Percentiles rank a stretch among this genome's conserved stretches.
These are phyloP conservation scores for Plantago elongata DNA, from an alignment of 257 asterid species.

Conservation along the genomic window DNA sequence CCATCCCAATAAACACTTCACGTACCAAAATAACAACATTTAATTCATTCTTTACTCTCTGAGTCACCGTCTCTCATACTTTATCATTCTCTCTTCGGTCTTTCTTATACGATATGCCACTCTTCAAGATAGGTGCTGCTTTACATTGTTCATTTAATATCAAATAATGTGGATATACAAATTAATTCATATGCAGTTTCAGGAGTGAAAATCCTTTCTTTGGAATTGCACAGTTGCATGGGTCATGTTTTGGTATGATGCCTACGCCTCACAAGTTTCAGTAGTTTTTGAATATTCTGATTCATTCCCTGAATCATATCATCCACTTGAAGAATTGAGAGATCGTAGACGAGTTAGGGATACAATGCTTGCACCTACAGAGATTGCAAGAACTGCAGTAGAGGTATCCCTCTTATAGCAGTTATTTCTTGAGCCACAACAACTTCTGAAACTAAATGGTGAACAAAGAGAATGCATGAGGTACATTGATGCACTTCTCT, in stretches of 20 bases:
- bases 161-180: conserved; percentile 10
- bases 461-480: not conserved
- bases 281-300: conserved; percentile 90
- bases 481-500: not conserved
- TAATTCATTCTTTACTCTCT: no score
- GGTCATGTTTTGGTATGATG: conserved; percentile 40
- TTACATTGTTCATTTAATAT: conserved; percentile 11
- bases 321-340: conserved; percentile 75
- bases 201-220: conserved; percentile 42
- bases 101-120: no score
- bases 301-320: conserved; percentile 73
- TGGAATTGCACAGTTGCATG: conserved; percentile 44
- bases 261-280: conserved; percentile 44
- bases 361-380: conserved; percentile 58
- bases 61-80: no score
- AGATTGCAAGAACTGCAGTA: conserved; percentile 69
- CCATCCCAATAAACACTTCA: no score
- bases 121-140: conserved; percentile 8
- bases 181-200: conserved; percentile 35
- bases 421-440: conserved; percentile 16
- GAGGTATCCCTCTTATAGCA: conserved; percentile 42
- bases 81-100: no score
- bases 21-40: no score
- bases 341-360: conserved; percentile 41
- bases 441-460: conserved; percentile 11